Base-by-base conservation (phyloP, 257 asterid genomes). In the Solanum ossicruentum region DNA sequence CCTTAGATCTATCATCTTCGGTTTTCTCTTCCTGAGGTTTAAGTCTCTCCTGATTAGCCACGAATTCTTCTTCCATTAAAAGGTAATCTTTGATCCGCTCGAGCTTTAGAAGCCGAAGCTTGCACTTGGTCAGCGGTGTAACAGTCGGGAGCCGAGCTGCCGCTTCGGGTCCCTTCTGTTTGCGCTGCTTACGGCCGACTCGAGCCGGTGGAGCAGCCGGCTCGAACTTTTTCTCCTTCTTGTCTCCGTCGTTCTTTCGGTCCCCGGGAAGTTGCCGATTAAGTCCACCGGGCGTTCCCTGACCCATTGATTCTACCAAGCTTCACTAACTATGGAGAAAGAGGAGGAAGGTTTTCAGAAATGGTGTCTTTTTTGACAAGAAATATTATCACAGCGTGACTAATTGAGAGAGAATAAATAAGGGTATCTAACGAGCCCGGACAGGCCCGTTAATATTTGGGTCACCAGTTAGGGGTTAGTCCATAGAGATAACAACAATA, bases 21-120 rank as follows among this genome's bases (percentile, higher is more conserved):
- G 97, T 95, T 90, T 94, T 95, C 91, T 95, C 98, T 90, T 95
- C 98, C 88, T 95, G 99, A 58, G 98, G 99, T 89, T 94, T 95
- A 89, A 95, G 72, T 45, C 97, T 84, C 88, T 95, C 99, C 84
- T 94, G 98, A 89, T 94, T 94, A n/a, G 97, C 91, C 21, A 95
- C 99, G 85, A 94, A 94, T 88, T 95, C 98, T 88, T 94, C 98
- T 69, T 95, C 98, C 99, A 95, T 95, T 21, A 94, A 72, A 17
- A 95, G 88, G 56, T 93, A 95, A 86, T 95, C 97, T 88, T 95
- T 93, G 73, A 94, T 91, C 8, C 97, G 83, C 75, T 95, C 98
- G 18, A 95, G 92, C 91, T 95, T 94, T 23, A 94, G 85, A 7
- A 94, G 88, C 36, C 98, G 91, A 49, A 94, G 92, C 88, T 91